Conservation (phyloP, 495 filamentous ascomycete genomes). For the Trichoderma gamsii region DNA sequence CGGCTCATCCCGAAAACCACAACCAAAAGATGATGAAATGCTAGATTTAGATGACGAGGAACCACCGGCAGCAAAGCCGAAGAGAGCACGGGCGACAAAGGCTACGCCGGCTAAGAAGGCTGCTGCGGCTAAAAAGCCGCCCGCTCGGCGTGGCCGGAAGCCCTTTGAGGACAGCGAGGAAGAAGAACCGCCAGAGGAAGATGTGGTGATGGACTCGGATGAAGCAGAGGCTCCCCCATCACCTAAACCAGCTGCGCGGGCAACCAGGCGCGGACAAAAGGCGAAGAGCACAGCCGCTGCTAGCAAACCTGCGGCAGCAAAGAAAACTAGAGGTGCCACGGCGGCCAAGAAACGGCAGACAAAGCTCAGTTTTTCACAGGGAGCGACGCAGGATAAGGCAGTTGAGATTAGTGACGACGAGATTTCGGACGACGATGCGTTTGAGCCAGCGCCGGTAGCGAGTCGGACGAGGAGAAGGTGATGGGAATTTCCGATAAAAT, state of each 20-base stretch:
- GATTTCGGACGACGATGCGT: slow-evolving; percentile 74
- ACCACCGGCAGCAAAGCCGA: slow-evolving; percentile 25
- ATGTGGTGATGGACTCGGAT: slow-evolving; percentile 60
- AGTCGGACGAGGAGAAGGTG: slow-evolving; percentile 24
- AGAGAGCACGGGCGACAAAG: slow-evolving; percentile 37
- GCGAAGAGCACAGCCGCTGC: slow-evolving; percentile 31
- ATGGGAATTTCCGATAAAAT: not conserved
- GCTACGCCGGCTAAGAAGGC: slow-evolving; percentile 38
- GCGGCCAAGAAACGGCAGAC: slow-evolving; percentile 50
- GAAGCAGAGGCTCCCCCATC: slow-evolving; percentile 36
- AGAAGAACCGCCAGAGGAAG: slow-evolving; percentile 55
- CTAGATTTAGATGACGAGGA: slow-evolving; percentile 30
- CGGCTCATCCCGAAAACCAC: slow-evolving; percentile 22
- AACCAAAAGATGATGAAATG: slow-evolving; percentile 38
- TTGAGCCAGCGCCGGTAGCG: slow-evolving; percentile 51
- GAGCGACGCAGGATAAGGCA: slow-evolving; percentile 33
- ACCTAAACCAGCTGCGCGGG: not conserved
- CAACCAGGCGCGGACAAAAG: slow-evolving; percentile 17
- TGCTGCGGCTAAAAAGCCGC: slow-evolving; percentile 31
- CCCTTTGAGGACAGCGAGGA: slow-evolving; percentile 47
- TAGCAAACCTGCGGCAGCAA: slow-evolving; percentile 26
- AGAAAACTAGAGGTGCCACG: slow-evolving; percentile 34
- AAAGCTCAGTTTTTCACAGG: slow-evolving; percentile 63
- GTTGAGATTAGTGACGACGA: slow-evolving; percentile 68
- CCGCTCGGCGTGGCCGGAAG: slow-evolving; percentile 35